Conservation (phyloP, 345 rosid genomes). For the Lepidium africanum region DNA sequence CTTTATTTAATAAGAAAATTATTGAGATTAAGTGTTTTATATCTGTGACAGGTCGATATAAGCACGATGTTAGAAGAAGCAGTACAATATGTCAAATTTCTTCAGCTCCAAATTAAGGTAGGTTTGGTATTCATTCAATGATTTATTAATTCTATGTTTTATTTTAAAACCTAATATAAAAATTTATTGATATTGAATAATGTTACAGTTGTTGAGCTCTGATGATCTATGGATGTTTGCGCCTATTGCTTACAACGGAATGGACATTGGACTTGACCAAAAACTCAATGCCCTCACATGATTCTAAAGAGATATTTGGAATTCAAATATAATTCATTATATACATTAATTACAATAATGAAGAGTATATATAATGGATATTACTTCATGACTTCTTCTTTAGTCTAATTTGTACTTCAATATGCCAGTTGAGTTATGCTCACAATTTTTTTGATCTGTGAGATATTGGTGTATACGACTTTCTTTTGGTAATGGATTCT, state of each 20-base stretch:
- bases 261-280: slow-evolving; percentile 57
- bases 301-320: background rate
- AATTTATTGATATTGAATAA: background rate
- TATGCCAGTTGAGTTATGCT: background rate
- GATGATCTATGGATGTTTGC: slow-evolving; percentile 88
- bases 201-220: slow-evolving; percentile 63
- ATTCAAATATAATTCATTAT: background rate
- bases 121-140: background rate
- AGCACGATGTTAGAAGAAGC: slow-evolving; percentile 97
- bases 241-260: slow-evolving; percentile 77
- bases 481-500: background rate
- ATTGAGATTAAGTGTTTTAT: background rate
- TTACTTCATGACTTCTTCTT: too few relatives aligned
- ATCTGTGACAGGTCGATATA: slow-evolving; percentile 53
- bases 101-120: slow-evolving; percentile 80
- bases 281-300: slow-evolving; percentile 22
- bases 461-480: background rate
- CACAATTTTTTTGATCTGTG: background rate
- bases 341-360: background rate
- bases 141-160: background rate
- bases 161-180: background rate
- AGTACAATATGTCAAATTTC: slow-evolving; percentile 66
- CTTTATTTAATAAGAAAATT: background rate
- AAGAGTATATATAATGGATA: background rate
- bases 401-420: background rate